Conservation (phyloP, 2,329 filamentous ascomycete genomes). For the Calonectria montana region DNA sequence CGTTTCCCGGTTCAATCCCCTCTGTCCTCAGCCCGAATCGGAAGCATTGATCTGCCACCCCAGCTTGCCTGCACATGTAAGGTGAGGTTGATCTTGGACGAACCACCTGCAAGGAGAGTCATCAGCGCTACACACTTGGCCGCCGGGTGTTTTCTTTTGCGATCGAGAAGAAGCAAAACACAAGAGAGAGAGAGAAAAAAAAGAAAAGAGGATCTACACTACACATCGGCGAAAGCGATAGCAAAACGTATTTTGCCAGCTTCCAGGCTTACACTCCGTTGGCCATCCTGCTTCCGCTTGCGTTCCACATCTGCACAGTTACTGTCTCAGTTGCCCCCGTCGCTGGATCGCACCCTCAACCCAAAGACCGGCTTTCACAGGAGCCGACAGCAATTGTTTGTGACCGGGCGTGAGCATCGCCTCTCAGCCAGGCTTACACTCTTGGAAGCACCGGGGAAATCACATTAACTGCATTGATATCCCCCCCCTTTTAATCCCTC, state of each 20-base stretch:
- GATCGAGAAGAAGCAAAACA: constrained; percentile 5
- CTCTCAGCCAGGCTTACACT: neutral
- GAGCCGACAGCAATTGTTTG: neutral
- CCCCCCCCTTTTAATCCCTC: neutral
- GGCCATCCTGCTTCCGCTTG: neutral
- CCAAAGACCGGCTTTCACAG: neutral
- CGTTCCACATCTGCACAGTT: constrained; percentile 1
- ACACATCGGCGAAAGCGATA: neutral
- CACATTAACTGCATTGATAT: neutral
- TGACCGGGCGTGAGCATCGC: neutral
- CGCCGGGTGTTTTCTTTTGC: neutral
- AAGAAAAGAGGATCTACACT: neutral
- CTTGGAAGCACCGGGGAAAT: neutral
- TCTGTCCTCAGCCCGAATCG: constrained; percentile 13
- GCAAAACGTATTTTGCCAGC: neutral
- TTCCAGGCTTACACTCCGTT: neutral
- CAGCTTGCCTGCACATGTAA: constrained; percentile 15
- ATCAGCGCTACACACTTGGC: neutral
- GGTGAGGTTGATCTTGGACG: neutral
- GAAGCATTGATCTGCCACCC: constrained; percentile 11
- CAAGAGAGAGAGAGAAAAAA: neutral
- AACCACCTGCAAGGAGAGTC: constrained; percentile 19
- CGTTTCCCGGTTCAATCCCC: neutral
- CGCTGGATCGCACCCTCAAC: constrained; percentile 3
- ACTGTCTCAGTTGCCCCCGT: constrained; percentile 9